phyloP scores from a whole-genome alignment of 2,329 filamentous ascomycete genomes.

The Paramyrothecium sp. region DNA sequence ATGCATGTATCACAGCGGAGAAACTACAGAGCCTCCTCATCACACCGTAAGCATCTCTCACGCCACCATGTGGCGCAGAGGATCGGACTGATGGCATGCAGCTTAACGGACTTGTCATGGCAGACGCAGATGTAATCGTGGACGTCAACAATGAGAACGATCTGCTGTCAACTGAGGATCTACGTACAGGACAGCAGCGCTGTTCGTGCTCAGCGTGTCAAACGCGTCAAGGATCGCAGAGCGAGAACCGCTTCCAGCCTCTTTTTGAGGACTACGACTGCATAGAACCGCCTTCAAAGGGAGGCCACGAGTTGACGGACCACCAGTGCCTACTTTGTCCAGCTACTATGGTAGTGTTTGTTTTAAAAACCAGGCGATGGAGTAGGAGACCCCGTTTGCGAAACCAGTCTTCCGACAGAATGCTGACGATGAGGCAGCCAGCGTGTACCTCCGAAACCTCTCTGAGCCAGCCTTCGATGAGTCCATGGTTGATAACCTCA shows the following conservation, averaged over 20 bases:
- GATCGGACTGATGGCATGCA: neutral
- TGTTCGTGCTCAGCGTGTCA: neutral
- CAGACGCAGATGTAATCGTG: neutral
- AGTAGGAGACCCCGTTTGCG: constrained; percentile 1
- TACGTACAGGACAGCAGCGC: neutral
- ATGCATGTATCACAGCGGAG: constrained; percentile 1
- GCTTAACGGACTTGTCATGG: neutral
- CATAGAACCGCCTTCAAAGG: constrained; percentile 1
- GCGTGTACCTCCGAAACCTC: neutral
- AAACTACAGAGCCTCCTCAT: constrained; percentile 8
- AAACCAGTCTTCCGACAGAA: neutral
- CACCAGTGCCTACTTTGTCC: constrained; percentile 14
- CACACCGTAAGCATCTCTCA: constrained; percentile 5
- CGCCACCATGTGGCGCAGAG: too few relatives aligned
- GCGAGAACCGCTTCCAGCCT: neutral
- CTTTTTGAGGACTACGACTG: constrained; percentile 5
- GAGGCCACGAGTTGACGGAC: constrained; percentile 3
- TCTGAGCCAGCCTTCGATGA: neutral
- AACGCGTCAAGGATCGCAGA: neutral
- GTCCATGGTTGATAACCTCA: neutral
- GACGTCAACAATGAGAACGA: neutral
- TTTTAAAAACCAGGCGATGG: constrained; percentile 15
- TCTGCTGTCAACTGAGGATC: neutral
- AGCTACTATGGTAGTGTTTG: constrained; percentile 6
- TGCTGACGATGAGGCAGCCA: neutral